These are phyloP conservation scores for Globisporangium paroecandrum DNA, from an alignment of 352 stramenopile genomes.

Conservation along the genomic window DNA sequence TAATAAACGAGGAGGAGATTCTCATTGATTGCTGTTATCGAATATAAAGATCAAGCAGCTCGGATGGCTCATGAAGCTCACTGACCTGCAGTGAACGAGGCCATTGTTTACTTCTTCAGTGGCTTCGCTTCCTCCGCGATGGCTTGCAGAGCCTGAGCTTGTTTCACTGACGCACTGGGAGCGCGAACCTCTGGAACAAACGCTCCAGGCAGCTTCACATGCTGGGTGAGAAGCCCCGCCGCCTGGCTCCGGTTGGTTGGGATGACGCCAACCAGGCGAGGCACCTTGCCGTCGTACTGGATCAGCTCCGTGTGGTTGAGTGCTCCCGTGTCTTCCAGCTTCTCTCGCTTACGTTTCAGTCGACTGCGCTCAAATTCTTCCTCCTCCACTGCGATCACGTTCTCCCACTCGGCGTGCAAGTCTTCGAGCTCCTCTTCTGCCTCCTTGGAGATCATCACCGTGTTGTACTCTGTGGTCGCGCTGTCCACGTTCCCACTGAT, in stretches of 20 bases:
- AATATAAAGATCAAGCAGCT: background rate
- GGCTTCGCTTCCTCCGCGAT: conserved; percentile 4
- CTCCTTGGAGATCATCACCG: conserved; percentile 80
- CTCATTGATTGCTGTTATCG: background rate
- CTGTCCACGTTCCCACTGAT: conserved; percentile 23
- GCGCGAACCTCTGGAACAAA: conserved; percentile 3
- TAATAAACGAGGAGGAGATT: background rate
- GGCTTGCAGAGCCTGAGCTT: conserved; percentile 1
- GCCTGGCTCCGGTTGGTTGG: conserved; percentile 19
- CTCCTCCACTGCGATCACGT: conserved; percentile 52
- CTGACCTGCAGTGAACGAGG: background rate
- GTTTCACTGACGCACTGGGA: background rate
- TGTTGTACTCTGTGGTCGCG: conserved; percentile 60
- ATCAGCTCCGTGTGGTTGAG: conserved; percentile 67
- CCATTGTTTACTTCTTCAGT: conserved; percentile 1
- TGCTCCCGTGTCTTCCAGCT: conserved; percentile 45
- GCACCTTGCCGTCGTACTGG: conserved; percentile 41
- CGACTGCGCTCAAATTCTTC: conserved; percentile 49
- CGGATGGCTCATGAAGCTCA: background rate
- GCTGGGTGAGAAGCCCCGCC: conserved; percentile 6
- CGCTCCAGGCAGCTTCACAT: background rate
- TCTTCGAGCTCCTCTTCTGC: conserved; percentile 75
- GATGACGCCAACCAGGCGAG: conserved; percentile 55
- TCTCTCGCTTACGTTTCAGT: conserved; percentile 44
- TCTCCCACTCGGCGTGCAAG: conserved; percentile 62